Base-by-base conservation (phyloP, 2,329 filamentous ascomycete genomes). In the Neofusicoccum ribis region DNA sequence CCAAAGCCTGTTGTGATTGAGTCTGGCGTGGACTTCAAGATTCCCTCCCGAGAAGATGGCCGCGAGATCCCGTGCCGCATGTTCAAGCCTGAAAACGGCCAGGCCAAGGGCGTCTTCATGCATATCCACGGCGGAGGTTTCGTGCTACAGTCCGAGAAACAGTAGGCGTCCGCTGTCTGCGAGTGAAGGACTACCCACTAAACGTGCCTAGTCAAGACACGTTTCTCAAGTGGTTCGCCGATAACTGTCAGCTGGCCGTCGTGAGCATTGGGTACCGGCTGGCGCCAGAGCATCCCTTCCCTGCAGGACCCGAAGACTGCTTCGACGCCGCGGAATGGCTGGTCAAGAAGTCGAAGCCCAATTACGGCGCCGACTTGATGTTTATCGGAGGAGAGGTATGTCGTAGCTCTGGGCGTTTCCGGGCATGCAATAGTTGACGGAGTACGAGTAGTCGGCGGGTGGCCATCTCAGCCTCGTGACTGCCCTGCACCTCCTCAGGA, bases 211-310 rank as follows among this genome's bases (percentile, higher is more conserved):
- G 80, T 63, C 81, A 83, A 67, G 84, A 86, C 69, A 66, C 73
- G 0, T 77, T 81, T 39, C 75, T 88, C 11, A 79, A 83, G 62
- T 77, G 77, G 67, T 81, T 84, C 72, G 84, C 85, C 52, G 79
- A 86, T 67, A 72, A 75, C 34, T 80, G 77, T 52, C 75, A 82
- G 43, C 65, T 86, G 2, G 81, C 81, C 0, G 81, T 84, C 15
- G 72, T 88, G 12, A 85, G 82, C 0, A 80, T 88, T 6, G 86
- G 85, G 1, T 89, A 89, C 71, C 79, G 86, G 34, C 80, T 86
- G 17, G 85, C 86, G 0, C 87, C 87, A 0, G 86, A 89, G 70
- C 66, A 87, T 68, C 84, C 85, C 0, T 88, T 81, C 71, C 86
- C 87, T 0, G 79, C 79, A 0, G 82, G 79, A 0, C 79, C 81